Percentiles rank a stretch among this genome's conserved stretches.
These are phyloP conservation scores for Voacanga thouarsii DNA, from an alignment of 257 asterid genomes.

Conservation along the genomic window DNA sequence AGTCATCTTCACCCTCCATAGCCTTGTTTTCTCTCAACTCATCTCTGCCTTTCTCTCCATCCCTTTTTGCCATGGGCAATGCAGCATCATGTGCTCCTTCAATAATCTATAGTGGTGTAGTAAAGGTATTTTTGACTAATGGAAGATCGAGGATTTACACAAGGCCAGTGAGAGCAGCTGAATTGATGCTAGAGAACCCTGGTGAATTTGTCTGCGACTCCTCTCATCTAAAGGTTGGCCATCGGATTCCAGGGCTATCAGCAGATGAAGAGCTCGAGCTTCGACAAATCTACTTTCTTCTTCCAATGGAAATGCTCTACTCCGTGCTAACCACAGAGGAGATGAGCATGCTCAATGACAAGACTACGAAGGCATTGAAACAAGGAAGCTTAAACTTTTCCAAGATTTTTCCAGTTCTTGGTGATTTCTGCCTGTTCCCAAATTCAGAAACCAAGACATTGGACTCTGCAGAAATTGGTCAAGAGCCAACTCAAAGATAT, in stretches of 20 bases:
- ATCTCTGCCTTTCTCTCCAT: not conserved
- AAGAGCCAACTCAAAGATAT: conserved; percentile 26
- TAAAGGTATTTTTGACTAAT: conserved; percentile 40
- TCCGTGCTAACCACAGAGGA: conserved; percentile 65
- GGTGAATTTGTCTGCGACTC: conserved; percentile 60
- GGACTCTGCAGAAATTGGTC: conserved; percentile 11
- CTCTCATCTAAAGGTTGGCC: conserved; percentile 40
- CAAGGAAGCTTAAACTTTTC: conserved; percentile 35
- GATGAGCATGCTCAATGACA: conserved; percentile 29
- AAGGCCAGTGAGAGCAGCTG: conserved; percentile 44
- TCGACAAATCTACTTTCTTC: conserved; percentile 45
- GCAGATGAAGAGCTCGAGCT: conserved; percentile 65
- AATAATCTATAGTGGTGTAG: conserved; percentile 33
- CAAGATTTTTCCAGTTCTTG: conserved; percentile 46
- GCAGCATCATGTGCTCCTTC: conserved; percentile 64
- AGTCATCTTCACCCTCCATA: not conserved
- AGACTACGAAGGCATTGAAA: conserved; percentile 37
- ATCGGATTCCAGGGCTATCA: conserved; percentile 44
- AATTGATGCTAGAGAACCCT: conserved; percentile 59
- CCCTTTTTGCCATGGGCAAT: conserved; percentile 47
- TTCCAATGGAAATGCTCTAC: conserved; percentile 69
- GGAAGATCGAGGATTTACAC: conserved; percentile 50
- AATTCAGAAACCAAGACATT: conserved; percentile 19
- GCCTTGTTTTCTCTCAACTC: not conserved
- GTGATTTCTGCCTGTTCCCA: conserved; percentile 49